Evolutionary conservation across 1,284 basidiomycete genomes (phyloP).

Genomic region (Porogramme epimiltina): DNA sequence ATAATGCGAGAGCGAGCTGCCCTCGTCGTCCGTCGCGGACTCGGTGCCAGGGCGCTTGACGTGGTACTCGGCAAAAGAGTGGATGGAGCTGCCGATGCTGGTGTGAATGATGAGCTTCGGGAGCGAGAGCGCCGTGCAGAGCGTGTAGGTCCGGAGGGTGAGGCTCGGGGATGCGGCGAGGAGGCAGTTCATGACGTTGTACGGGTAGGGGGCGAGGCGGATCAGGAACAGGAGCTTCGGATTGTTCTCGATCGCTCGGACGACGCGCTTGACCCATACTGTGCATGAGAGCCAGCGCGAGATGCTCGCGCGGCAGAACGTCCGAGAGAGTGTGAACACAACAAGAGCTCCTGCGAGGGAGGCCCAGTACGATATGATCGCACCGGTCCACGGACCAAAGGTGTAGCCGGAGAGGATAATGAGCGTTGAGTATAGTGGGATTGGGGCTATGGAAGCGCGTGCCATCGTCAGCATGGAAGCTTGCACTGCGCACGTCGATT

Average conservation of each 20-base stretch:
- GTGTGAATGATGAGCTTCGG: constrained; percentile 89
- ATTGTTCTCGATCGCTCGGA: constrained; percentile 85
- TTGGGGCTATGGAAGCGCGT: constrained; percentile 55
- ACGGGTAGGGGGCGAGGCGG: constrained; percentile 82
- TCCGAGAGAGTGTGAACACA: constrained; percentile 78
- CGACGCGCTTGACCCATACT: constrained; percentile 69
- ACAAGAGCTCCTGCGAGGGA: constrained; percentile 78
- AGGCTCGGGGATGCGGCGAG: constrained; percentile 87
- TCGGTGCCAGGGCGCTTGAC: constrained; percentile 32
- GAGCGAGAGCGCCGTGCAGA: constrained; percentile 81
- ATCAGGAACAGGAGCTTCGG: constrained; percentile 86
- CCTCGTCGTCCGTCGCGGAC: constrained; percentile 37
- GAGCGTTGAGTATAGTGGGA: constrained; percentile 87
- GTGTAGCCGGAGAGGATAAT: constrained; percentile 88
- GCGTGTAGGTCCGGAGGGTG: constrained; percentile 74
- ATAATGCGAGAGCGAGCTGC: constrained; percentile 56
- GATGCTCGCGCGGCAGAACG: constrained; percentile 70
- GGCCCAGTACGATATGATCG: constrained; percentile 82
- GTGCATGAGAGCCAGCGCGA: constrained; percentile 70
- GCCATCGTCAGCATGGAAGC: constrained; percentile 9
- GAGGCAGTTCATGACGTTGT: constrained; percentile 90
- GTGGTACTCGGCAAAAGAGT: constrained; percentile 77
- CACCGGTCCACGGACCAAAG: constrained; percentile 79
- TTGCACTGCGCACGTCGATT: neutral
- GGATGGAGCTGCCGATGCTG: constrained; percentile 78